These are phyloP conservation scores for Trichoderma koningii DNA, from an alignment of 2,329 filamentous ascomycete species.

Conservation along the genomic window DNA sequence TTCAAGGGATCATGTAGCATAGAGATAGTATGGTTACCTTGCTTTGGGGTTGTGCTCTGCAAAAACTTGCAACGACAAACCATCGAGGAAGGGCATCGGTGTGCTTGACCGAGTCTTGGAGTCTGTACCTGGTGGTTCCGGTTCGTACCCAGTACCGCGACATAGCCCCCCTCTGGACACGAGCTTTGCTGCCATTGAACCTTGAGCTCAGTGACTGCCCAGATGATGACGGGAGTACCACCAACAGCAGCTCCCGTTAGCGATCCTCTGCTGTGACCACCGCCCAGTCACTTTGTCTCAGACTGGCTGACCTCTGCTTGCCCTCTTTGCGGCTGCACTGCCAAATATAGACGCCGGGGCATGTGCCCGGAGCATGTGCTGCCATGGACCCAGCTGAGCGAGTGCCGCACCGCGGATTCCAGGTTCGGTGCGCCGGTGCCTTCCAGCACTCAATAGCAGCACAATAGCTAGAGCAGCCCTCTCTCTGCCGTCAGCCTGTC, in stretches of 20 bases:
- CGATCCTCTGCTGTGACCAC: background rate
- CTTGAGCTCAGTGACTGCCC: background rate
- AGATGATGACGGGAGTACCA: background rate
- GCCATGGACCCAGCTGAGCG: background rate
- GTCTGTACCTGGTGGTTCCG: too few relatives aligned
- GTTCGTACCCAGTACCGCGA: background rate
- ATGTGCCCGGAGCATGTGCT: background rate
- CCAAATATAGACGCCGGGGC: background rate
- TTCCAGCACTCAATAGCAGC: background rate
- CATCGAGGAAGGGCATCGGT: background rate
- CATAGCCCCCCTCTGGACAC: slow-evolving; percentile 11
- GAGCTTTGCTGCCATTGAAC: background rate
- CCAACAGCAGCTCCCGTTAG: background rate
- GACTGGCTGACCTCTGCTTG: background rate
- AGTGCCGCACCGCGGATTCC: background rate
- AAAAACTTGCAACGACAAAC: background rate
- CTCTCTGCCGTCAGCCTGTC: slow-evolving; percentile 4
- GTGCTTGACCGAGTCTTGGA: slow-evolving; percentile 3
- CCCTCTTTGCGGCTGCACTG: too few relatives aligned
- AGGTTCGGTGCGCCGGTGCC: background rate
- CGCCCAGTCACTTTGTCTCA: background rate
- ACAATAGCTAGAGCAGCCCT: slow-evolving; percentile 1
- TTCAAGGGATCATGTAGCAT: background rate
- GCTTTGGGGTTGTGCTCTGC: background rate
- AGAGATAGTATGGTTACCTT: background rate